Base-by-base conservation (phyloP, 1,139 yeast species). In the Taphrina pruni region DNA sequence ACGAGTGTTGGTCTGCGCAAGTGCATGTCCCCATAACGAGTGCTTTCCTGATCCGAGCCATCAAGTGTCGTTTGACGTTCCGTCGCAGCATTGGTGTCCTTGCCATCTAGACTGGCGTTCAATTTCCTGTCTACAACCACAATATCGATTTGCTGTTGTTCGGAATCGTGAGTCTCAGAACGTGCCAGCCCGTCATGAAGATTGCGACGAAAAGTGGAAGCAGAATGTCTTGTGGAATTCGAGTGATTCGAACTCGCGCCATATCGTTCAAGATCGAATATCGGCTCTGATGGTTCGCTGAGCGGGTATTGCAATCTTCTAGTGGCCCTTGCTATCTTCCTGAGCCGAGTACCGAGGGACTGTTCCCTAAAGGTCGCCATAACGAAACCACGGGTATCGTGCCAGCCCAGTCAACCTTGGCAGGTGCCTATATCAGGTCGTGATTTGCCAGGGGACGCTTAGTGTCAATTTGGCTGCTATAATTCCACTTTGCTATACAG, bases 251-350 rank as follows among this genome's bases (percentile, higher is more conserved):
- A 58, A 43, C 62, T 58, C 8, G 67, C 67, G 21, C 55, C 67
- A 50, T 48, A 46, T 32, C 67, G 35, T 41, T 64, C 67, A 12
- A 64, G 60, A 32, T 64, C 67, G 55, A 64, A 57, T 32, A 64
- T 52, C 14, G 61, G 61, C 26, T 64, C 67, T n/a, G 61, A 54
- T 12, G 60, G 55, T 32, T 64, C 67, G 36, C 55, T 43, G 20
- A 64, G 38, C 11, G 67, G 67, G 38, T 64, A 64, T 17, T 56
- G 60, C 21, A 64, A 39, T 12, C 62, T 43, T 20, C 26, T 38
- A 12, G 43, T 38, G 14, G 45, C 39, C 21, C 62, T n/a, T 6
- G 41, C 54, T 11, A 58, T 26, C 43, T 46, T 58, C 12, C 41
- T 20, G 17, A 45, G 39, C 6, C 62, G 62, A 21, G 39, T 43